Percentiles rank a stretch among this genome's conserved stretches.
These are phyloP conservation scores for Dendrobium chrysotoxum DNA, from an alignment of 106 monocot species.

Conservation along the genomic window DNA sequence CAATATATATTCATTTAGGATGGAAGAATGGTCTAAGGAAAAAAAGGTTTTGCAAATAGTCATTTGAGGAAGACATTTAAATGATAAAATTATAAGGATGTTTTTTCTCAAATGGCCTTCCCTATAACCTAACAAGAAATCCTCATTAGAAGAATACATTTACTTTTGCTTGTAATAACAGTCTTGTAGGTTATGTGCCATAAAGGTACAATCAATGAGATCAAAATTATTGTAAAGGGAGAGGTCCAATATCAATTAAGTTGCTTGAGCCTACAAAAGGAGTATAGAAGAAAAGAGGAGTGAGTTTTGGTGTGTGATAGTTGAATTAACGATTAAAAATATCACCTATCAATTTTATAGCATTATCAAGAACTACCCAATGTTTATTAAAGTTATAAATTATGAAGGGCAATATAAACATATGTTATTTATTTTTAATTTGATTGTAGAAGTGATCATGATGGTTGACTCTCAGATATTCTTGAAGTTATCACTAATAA, in stretches of 20 bases:
- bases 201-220: not conserved
- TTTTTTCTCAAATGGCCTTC: not conserved
- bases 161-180: slow-evolving; percentile 1
- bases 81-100: not conserved
- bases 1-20: not conserved
- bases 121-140: not conserved
- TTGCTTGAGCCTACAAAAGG: not conserved
- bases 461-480: not conserved
- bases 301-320: not conserved
- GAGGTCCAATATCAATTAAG: not conserved
- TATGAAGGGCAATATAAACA: not conserved
- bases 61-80: not conserved
- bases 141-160: not conserved
- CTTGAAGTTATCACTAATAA: not conserved
- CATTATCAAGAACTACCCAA: not conserved
- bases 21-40: not conserved
- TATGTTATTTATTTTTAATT: not conserved
- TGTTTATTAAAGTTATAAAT: not conserved
- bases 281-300: not conserved
- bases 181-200: not conserved
- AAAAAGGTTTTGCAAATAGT: not conserved
- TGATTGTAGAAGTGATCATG: not conserved
- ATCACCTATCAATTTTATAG: not conserved
- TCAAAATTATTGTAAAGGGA: not conserved
- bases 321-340: not conserved